These are phyloP conservation scores for Fagus sylvatica DNA, from an alignment of 306 rosid genomes.

Conservation along the genomic window DNA sequence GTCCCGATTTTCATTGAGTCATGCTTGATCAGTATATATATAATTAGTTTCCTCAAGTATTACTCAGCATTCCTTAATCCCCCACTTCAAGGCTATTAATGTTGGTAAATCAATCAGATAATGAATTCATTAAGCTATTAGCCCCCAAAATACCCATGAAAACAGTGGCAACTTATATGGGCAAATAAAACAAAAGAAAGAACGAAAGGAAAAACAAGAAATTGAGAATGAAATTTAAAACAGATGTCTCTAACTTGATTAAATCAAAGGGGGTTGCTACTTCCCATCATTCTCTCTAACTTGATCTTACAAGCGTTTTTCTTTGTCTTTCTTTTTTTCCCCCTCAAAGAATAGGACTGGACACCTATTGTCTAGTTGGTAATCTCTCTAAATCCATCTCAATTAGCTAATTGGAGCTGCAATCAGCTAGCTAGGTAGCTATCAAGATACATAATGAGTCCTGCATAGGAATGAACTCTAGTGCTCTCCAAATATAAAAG, in stretches of 20 bases:
- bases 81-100: no score
- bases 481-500: neutral
- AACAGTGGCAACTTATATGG: no score
- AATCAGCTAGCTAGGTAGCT: neutral
- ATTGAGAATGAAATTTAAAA: neutral
- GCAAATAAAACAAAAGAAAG: neutral
- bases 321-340: neutral
- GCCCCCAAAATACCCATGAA: no score
- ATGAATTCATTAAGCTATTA: no score
- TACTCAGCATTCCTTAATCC: no score
- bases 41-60: neutral
- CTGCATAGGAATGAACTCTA: neutral
- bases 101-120: no score
- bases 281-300: neutral
- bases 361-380: neutral
- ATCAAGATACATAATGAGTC: neutral
- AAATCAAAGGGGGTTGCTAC: neutral
- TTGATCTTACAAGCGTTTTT: neutral
- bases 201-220: slow-evolving; percentile 1
- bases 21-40: neutral
- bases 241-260: neutral
- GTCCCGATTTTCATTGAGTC: neutral
- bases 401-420: neutral
- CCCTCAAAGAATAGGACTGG: neutral
- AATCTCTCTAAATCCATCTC: neutral